Conservation (phyloP, 176 grass and related monocot genomes). For the Paspalum notatum region DNA sequence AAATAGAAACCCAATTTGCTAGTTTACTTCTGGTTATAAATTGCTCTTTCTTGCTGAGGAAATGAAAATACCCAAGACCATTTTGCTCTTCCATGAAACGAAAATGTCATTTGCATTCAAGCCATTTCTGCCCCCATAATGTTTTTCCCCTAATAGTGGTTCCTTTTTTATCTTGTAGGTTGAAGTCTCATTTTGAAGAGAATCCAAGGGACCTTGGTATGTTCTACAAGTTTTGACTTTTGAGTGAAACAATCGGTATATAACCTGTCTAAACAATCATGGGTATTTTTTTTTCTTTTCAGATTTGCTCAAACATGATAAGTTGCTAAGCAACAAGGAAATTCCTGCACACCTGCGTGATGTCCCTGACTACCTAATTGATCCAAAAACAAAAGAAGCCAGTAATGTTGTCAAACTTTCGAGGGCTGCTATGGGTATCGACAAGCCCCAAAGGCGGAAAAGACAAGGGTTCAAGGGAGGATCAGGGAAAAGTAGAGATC, state of each 20-base stretch:
- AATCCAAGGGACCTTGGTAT: slow-evolving; percentile 95
- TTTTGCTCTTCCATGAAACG: slow-evolving; percentile 1
- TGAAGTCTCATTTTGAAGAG: slow-evolving; percentile 97
- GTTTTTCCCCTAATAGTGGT: neutral
- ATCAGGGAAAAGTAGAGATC: slow-evolving; percentile 82
- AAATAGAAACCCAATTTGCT: too few species aligned
- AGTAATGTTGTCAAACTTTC: slow-evolving; percentile 82
- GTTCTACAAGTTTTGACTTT: slow-evolving; percentile 27
- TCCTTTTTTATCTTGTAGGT: slow-evolving; percentile 53
- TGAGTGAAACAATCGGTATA: too few species aligned
- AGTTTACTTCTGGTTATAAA: slow-evolving; percentile 29
- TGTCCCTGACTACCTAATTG: slow-evolving; percentile 87
- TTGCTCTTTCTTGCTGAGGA: neutral
- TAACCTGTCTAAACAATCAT: slow-evolving; percentile 19
- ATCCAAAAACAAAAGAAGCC: slow-evolving; percentile 84
- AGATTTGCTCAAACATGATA: slow-evolving; percentile 97
- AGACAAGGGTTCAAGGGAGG: slow-evolving; percentile 66
- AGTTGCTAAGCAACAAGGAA: slow-evolving; percentile 82
- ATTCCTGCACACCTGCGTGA: slow-evolving; percentile 77
- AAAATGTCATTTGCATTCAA: slow-evolving; percentile 4
- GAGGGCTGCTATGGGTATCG: slow-evolving; percentile 76
- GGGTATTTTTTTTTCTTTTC: slow-evolving; percentile 27
- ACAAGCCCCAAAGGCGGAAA: slow-evolving; percentile 58
- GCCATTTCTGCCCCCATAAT: neutral
- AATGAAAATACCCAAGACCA: slow-evolving; percentile 6